These are phyloP conservation scores for Thraustochytrium sp. DNA, from an alignment of 352 stramenopile species.

Conservation along the genomic window DNA sequence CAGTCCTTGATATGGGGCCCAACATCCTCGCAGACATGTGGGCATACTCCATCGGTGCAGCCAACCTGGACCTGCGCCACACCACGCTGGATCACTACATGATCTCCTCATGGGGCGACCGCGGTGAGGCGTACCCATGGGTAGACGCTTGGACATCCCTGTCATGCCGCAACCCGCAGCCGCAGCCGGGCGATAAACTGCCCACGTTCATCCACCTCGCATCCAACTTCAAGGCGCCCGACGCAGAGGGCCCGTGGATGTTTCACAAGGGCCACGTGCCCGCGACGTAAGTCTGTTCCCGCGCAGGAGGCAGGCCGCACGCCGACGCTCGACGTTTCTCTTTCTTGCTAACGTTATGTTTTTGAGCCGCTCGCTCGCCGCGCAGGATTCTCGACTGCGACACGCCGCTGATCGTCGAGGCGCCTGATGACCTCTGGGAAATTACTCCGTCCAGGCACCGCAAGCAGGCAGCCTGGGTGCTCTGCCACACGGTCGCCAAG, in stretches of 20 bases:
- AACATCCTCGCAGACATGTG: slow-evolving; percentile 46
- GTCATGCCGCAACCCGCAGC: not conserved
- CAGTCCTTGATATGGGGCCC: slow-evolving; percentile 1
- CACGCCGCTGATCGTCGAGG: slow-evolving; percentile 36
- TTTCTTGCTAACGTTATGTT: no score
- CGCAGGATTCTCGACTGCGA: not conserved
- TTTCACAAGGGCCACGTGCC: slow-evolving; percentile 45
- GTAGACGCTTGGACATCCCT: not conserved
- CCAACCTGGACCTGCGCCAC: slow-evolving; percentile 27
- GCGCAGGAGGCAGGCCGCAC: not conserved
- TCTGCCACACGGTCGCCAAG: slow-evolving; percentile 17
- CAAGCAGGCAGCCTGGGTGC: slow-evolving; percentile 33
- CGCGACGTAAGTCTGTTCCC: not conserved
- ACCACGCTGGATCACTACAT: slow-evolving; percentile 44
- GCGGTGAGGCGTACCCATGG: slow-evolving; percentile 16
- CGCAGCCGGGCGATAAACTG: not conserved
- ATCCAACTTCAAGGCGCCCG: slow-evolving; percentile 41
- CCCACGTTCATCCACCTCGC: slow-evolving; percentile 40
- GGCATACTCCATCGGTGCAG: slow-evolving; percentile 39
- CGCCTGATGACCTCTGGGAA: slow-evolving; percentile 31
- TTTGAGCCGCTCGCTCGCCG: no score
- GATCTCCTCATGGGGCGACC: slow-evolving; percentile 33
- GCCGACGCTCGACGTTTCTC: not conserved
- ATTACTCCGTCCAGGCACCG: not conserved
- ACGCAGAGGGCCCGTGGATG: slow-evolving; percentile 26